These are phyloP conservation scores for Blastomyces parvus DNA, from an alignment of 2,329 filamentous ascomycete species.

Conservation along the genomic window DNA sequence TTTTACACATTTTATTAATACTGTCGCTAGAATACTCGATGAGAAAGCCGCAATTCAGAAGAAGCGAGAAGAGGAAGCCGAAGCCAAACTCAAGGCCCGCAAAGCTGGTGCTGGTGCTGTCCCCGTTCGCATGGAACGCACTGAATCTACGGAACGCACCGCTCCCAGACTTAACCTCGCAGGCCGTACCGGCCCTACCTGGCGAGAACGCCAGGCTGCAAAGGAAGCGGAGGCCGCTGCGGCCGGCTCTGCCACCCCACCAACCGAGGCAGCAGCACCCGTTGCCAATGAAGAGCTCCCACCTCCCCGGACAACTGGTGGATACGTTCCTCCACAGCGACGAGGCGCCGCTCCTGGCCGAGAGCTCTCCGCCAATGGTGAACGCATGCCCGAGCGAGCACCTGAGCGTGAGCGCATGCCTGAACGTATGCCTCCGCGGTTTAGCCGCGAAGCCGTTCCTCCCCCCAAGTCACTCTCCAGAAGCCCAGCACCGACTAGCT, in stretches of 20 bases:
- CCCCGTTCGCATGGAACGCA: constrained; percentile 28
- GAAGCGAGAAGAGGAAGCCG: constrained; percentile 78
- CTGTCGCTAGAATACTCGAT: constrained; percentile 47
- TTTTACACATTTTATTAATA: constrained; percentile 26
- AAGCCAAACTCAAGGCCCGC: constrained; percentile 61
- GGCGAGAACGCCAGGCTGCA: constrained; percentile 52
- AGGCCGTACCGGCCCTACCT: constrained; percentile 40
- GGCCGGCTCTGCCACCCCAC: constrained; percentile 17
- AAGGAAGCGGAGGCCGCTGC: constrained; percentile 31
- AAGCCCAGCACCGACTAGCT: constrained; percentile 11
- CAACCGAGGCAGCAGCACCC: constrained; percentile 21
- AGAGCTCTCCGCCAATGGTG: constrained; percentile 12
- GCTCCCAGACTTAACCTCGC: constrained; percentile 49
- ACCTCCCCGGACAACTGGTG: constrained; percentile 3
- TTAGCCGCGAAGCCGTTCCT: constrained; percentile 8
- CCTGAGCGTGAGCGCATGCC: background rate
- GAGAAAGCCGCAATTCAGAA: constrained; percentile 58
- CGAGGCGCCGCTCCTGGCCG: constrained; percentile 11
- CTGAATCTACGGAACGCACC: constrained; percentile 42
- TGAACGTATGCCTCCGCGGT: constrained; percentile 3
- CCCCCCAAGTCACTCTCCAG: constrained; percentile 10
- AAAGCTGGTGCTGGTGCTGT: constrained; percentile 48
- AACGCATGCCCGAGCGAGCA: constrained; percentile 2
- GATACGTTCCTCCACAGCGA: constrained; percentile 16
- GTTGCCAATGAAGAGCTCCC: constrained; percentile 7